phyloP scores from a whole-genome alignment of 2,329 filamentous ascomycete genomes.

The Cladosporium sphaerospermum region DNA sequence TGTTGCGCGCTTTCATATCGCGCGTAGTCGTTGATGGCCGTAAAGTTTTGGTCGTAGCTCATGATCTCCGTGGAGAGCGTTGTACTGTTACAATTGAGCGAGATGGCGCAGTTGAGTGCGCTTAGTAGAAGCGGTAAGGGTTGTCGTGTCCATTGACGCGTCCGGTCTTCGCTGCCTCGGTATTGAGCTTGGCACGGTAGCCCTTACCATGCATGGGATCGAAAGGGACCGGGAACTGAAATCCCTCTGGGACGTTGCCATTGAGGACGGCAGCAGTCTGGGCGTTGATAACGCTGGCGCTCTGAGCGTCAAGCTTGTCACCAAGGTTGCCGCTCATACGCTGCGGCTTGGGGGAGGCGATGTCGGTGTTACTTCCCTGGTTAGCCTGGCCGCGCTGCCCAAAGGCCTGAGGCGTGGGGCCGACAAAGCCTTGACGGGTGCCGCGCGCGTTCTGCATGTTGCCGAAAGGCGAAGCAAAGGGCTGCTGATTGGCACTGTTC shows the following conservation, averaged over 20 bases:
- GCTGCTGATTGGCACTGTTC: constrained; percentile 5
- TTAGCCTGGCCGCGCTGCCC: constrained; percentile 11
- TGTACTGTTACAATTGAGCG: constrained; percentile 12
- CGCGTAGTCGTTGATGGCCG: constrained; percentile 10
- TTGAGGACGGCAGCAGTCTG: not conserved
- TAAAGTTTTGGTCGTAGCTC: constrained; percentile 10
- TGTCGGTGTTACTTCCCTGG: constrained; percentile 15
- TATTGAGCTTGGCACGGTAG: constrained; percentile 1
- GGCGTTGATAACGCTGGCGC: not conserved
- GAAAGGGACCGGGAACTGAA: not conserved
- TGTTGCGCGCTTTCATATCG: constrained; percentile 5
- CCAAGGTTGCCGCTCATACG: constrained; percentile 21
- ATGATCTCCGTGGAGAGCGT: constrained; percentile 7
- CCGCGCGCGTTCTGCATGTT: constrained; percentile 20
- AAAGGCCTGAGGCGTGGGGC: constrained; percentile 20
- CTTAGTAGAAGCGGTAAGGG: constrained; percentile 10
- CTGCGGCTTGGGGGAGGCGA: constrained; percentile 26
- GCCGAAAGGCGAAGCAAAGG: constrained; percentile 13
- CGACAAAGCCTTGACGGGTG: constrained; percentile 26
- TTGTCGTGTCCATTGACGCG: not conserved
- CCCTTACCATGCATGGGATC: not conserved
- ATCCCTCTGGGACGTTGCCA: not conserved
- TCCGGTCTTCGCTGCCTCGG: not conserved
- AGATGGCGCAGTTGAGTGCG: not conserved
- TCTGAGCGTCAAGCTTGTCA: constrained; percentile 11